Base-by-base conservation (phyloP, 495 filamentous ascomycete species). In the Aspergillus asperescens region DNA sequence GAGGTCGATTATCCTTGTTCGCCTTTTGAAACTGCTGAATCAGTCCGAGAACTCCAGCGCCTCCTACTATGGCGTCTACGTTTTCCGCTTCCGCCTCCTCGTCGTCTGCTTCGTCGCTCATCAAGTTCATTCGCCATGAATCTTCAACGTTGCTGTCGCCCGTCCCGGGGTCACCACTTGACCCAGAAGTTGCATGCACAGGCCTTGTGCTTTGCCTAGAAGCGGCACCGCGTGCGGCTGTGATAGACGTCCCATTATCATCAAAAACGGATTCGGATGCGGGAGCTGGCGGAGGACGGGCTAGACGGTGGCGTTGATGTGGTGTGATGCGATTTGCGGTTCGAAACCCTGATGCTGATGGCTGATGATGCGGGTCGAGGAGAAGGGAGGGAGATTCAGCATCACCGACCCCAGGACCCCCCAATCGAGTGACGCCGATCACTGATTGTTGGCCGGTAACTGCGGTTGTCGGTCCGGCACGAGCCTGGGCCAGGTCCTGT, bases 1-100 rank as follows among this genome's bases (percentile, higher is more conserved):
- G 66, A 39, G 63, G 65, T 47, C 81, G 70, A 10, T 78, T 79
- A 42, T 88, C 85, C 49, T 82, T 81, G 63, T 91, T 88, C 48
- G 81, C 88, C 69, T 85, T 90, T 64, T 90, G 87, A 65, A 95
- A 95, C 64, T 97, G 87, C 62, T 91, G 88, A 39, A 98, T 79
- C 67, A 97, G 70, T 2, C 87, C 87, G 50, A 98, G 73, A 9
- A 98, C 93, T 5, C 73, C 73, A 1, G 79, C 77, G 5, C 72
- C 77, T 7, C 68, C 64, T 13, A 74, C 66, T 18, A 76, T 75
- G 8, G 68, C 76, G 13, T 79, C 76, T 5, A 73, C 63, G 28
- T 78, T 75, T 32, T 79, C 79, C 3, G 64, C 74, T 23, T 78
- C 67, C 25, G 75, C 70, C 22, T 72, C 71, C 2, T 74, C 75